phyloP scores from a whole-genome alignment of 768 basidiomycete genomes.

The Nevesoporus exiguus region DNA sequence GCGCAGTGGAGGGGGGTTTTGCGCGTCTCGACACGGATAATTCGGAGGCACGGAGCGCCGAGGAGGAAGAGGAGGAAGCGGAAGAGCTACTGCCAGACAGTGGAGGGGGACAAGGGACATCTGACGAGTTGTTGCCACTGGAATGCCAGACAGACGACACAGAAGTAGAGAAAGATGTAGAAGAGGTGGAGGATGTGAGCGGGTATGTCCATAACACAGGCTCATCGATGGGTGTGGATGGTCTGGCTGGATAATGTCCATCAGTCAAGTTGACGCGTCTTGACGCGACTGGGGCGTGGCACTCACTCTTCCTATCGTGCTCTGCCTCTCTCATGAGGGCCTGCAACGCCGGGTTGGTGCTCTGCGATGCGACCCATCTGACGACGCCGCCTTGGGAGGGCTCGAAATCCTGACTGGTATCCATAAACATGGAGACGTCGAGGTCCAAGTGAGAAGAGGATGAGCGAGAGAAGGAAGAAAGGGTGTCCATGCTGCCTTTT shows the following conservation, averaged over 20 bases:
- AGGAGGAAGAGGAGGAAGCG: slow-evolving; percentile 3
- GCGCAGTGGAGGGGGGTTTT: slow-evolving; percentile 5
- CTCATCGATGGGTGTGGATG: slow-evolving; percentile 8
- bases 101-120: slow-evolving; percentile 5
- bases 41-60: slow-evolving; percentile 2
- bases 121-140: neutral
- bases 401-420: slow-evolving; percentile 12
- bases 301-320: slow-evolving; percentile 23
- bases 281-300: neutral
- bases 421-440: slow-evolving; percentile 12
- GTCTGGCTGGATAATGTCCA: slow-evolving; percentile 12
- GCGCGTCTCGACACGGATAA: slow-evolving; percentile 1
- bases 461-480: neutral
- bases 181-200: slow-evolving; percentile 7
- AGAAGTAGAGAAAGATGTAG: neutral
- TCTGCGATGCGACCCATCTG: slow-evolving; percentile 27
- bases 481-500: neutral
- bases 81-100: slow-evolving; percentile 4
- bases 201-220: slow-evolving; percentile 18
- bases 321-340: slow-evolving; percentile 28
- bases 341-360: slow-evolving; percentile 20
- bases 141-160: slow-evolving; percentile 11
- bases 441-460: neutral
- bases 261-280: neutral
- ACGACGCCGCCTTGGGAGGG: slow-evolving; percentile 13